phyloP scores from a whole-genome alignment of 495 filamentous ascomycete species.

The Aspergillus hancockii region DNA sequence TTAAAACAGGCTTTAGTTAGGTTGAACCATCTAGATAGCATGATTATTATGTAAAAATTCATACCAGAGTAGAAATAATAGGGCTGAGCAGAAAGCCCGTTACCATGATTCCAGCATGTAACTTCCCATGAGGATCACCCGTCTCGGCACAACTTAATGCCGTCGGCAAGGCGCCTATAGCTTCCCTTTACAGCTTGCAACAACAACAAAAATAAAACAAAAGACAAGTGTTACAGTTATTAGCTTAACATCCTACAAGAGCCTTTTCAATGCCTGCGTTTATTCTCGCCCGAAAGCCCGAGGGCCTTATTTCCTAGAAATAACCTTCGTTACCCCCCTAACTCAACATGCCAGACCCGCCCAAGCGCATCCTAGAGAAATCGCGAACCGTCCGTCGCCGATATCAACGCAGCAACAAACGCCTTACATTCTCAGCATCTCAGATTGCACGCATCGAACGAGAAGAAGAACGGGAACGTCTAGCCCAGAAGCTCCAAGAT shows the following conservation, averaged over 20 bases:
- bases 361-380: slow-evolving; percentile 47
- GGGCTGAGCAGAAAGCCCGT: too few relatives aligned
- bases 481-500: slow-evolving; percentile 45
- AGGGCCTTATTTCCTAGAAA: not conserved
- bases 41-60: not conserved
- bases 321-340: slow-evolving; percentile 13
- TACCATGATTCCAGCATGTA: not conserved
- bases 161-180: slow-evolving; percentile 19
- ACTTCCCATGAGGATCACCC: not conserved
- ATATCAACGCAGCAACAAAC: slow-evolving; percentile 51
- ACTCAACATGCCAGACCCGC: slow-evolving; percentile 39
- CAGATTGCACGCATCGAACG: slow-evolving; percentile 47
- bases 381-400: slow-evolving; percentile 44
- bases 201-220: not conserved
- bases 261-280: not conserved
- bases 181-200: slow-evolving; percentile 12
- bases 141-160: slow-evolving; percentile 38
- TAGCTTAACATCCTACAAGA: not conserved
- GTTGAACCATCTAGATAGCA: slow-evolving; percentile 10
- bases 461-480: slow-evolving; percentile 41
- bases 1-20: too few relatives aligned
- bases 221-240: not conserved
- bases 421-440: slow-evolving; percentile 41
- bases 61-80: not conserved
- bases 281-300: not conserved